Conservation (phyloP, 2,329 filamentous ascomycete genomes). For the Fonsecaea monophora region DNA sequence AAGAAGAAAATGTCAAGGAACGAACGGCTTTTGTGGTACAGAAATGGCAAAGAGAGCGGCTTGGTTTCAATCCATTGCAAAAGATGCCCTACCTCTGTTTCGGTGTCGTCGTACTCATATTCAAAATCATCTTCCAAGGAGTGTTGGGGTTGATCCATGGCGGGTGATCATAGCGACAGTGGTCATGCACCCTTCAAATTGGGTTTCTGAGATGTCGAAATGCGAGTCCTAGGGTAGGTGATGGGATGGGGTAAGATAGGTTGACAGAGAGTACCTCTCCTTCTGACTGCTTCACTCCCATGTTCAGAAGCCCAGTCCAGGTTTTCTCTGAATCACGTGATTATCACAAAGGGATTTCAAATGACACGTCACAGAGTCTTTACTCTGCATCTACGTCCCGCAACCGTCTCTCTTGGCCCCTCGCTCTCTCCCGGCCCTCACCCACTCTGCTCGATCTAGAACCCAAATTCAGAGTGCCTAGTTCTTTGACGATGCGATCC, state of each 20-base stretch:
- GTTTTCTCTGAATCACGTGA: not conserved
- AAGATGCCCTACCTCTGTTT: conserved; percentile 56
- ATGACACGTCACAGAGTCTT: not conserved
- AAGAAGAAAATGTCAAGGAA: conserved; percentile 27
- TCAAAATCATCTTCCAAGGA: conserved; percentile 57
- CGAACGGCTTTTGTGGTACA: conserved; percentile 12
- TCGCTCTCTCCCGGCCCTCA: not conserved
- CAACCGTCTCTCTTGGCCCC: not conserved
- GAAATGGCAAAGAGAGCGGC: not conserved
- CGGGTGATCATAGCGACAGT: conserved; percentile 14
- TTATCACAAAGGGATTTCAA: not conserved
- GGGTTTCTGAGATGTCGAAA: not conserved
- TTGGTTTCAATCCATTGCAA: conserved; percentile 14
- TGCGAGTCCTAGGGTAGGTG: not conserved
- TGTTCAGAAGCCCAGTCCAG: not conserved
- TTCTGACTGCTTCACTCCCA: not conserved
- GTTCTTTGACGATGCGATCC: not conserved
- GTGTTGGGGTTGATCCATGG: conserved; percentile 36
- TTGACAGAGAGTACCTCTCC: not conserved
- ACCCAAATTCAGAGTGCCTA: not conserved
- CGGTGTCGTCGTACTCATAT: conserved; percentile 64
- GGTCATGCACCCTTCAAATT: not conserved
- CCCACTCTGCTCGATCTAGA: not conserved
- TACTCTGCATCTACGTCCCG: not conserved
- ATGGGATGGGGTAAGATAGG: not conserved